Base-by-base conservation (phyloP, 176 grass and related monocot genomes). In the Ananas comosus region DNA sequence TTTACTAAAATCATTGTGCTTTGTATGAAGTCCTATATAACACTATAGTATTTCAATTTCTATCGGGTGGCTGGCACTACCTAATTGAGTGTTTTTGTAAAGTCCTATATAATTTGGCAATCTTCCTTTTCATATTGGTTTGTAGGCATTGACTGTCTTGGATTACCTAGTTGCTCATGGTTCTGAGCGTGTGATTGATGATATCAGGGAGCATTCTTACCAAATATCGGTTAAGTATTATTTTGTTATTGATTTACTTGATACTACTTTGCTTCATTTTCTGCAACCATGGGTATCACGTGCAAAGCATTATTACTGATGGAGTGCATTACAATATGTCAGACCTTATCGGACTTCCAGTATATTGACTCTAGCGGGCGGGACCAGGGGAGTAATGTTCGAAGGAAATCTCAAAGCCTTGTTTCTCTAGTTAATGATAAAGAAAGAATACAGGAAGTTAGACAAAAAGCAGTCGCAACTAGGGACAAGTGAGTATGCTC, bases 111-210 rank as follows among this genome's bases (percentile, higher is more conserved):
- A 0, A 49, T 74, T 17, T 76, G 33, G n/a, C 12, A 51, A 13
- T 70, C 14, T 19, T 66, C 70, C 11, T 21, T 18, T 42, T 42
- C 6, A 71, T 33, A 64, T 17, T 64, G 65, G 70, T 22, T 68
- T 85, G 19, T 66, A 96, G 88, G 81, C 92, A 65, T 69, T 96
- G 52, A 58, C 81, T 72, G 79, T 89, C 68, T 64, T 83, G 12
- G 88, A 96, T 63, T 91, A 96, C 51, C 86, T 96, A 64, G 28
- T 96, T 16, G 88, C 86, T 10, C 78, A 89, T 83, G 92, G 76
- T 18, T 81, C 79, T n/a, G 85, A 91, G 58, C 83, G 83, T 49
- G 81, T 53, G 11, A 75, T 83, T 5, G 81, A 87, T 13, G 88
- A 79, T 14, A 83, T 91, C 50, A 73, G 74, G 16, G 92, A 87